These are phyloP conservation scores for Clonostachys byssicola DNA, from an alignment of 2,329 filamentous ascomycete genomes.

Conservation along the genomic window DNA sequence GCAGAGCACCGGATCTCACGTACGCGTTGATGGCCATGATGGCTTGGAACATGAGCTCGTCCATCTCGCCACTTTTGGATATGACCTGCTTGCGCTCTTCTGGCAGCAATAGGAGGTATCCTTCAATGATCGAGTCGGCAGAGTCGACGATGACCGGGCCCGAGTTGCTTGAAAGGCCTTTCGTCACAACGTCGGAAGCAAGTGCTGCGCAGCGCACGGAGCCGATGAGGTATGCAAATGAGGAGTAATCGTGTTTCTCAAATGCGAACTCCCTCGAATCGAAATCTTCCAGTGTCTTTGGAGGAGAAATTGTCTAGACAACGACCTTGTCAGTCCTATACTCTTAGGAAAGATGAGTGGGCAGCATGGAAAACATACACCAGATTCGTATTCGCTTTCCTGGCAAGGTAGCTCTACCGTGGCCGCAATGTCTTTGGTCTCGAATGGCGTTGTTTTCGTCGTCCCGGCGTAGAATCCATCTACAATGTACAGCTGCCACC, in stretches of 20 bases:
- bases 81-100: conserved; percentile 22
- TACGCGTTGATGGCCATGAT: conserved; percentile 16
- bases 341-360: conserved; percentile 14
- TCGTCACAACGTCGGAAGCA: conserved; percentile 16
- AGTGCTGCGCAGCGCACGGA: conserved; percentile 38
- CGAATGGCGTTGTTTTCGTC: conserved; percentile 65
- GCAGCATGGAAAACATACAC: conserved; percentile 34
- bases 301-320: conserved; percentile 27
- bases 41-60: conserved; percentile 21
- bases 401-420: conserved; percentile 78
- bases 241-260: conserved; percentile 53
- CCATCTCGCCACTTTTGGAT: conserved; percentile 16
- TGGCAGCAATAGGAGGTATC: conserved; percentile 30
- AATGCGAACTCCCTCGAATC: conserved; percentile 56
- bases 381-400: conserved; percentile 64
- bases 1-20: neutral
- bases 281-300: conserved; percentile 52
- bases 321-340: neutral
- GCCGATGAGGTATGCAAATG: conserved; percentile 63
- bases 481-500: conserved; percentile 65
- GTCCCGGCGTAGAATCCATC: conserved; percentile 77
- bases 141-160: conserved; percentile 17
- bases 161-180: conserved; percentile 10
- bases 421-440: conserved; percentile 59
- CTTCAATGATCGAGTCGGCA: conserved; percentile 28